phyloP scores from a whole-genome alignment of 2,329 filamentous ascomycete genomes.

The Penicillium sumatraense region DNA sequence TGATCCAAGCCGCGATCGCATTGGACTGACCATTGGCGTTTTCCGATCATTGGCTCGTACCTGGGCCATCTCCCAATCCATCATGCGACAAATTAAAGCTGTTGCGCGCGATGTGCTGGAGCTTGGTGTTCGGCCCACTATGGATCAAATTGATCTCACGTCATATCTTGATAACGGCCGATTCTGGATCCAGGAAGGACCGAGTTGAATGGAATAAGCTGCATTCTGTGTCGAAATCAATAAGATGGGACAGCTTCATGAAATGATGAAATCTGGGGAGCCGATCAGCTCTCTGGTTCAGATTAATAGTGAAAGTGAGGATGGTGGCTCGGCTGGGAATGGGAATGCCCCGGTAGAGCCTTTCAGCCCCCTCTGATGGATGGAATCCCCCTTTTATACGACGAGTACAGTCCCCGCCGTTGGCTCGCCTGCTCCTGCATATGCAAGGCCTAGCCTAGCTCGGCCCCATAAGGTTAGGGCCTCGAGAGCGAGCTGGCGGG shows the following conservation, averaged over 20 bases:
- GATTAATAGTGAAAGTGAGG: background rate
- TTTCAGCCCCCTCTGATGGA: background rate
- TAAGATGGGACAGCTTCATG: background rate
- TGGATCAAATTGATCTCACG: conserved; percentile 41
- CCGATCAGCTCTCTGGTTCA: no score
- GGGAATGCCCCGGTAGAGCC: no score
- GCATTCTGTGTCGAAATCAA: background rate
- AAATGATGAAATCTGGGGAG: background rate
- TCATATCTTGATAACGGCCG: conserved; percentile 39
- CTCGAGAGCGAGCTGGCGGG: background rate
- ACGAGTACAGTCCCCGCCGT: background rate
- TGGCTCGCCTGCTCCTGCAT: background rate
- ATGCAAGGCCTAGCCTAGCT: background rate
- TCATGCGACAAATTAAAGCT: conserved; percentile 73
- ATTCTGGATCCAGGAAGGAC: conserved; percentile 39
- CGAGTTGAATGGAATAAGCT: conserved; percentile 19
- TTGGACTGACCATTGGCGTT: conserved; percentile 78
- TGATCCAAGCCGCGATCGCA: conserved; percentile 66
- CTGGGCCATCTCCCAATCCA: conserved; percentile 73
- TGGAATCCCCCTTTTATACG: background rate
- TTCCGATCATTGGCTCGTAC: conserved; percentile 70
- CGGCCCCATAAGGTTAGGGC: background rate
- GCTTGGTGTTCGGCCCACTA: conserved; percentile 42
- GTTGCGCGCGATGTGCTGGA: conserved; percentile 76
- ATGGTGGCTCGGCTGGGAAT: background rate